Evolutionary conservation across 2,329 filamentous ascomycete species (phyloP), one percentile per base, ranked within the genome.

Genomic region (Laburnicola sp.): DNA sequence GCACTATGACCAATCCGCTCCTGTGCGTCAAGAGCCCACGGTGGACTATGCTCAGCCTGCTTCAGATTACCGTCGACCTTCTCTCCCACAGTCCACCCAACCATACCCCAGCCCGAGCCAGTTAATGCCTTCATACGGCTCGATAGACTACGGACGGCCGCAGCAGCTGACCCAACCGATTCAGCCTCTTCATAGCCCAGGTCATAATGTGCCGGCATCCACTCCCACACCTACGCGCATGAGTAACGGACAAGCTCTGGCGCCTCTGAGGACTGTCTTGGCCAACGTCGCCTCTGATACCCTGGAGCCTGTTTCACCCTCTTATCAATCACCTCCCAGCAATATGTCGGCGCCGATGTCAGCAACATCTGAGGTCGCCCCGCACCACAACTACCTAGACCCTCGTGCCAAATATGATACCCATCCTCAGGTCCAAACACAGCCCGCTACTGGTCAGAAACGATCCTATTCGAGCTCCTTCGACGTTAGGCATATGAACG

Each of bases 381-480:
- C 62, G 5, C 52, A 54, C 45, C 59, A 64, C 22, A 63, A 50
- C 45, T 72, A 70, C 48, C 37, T 58, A 1, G 62, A 62, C 30
- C 34, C 56, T 37, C 59, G 57, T n/a, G 55, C 63, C 39, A 67
- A 70, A 50, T 68, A 62, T 48, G 57, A 56, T 3, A 53, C 64
- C 5, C 65, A 66, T 50, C 48, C 54, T 37, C 62, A 65, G 10
- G 57, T 59, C 25, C 63, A 62, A 28, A 57, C 67, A 38, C 53
- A 62, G 26, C 53, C 62, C 8, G 48, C 60, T 21, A 66, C 72
- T 6, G 71, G 69, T 6, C 69, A 74, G 51, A 80, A 80, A 59
- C 76, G 78, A 38, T 72, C 73, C 27, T 79, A 74, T 60, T 74
- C 74, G 22, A 68, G 71, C 46, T 76, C 76, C 6, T 80, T 80